Evolutionary conservation across 345 rosid genomes (phyloP).

Genomic region (Eucalyptus fibrosa): DNA sequence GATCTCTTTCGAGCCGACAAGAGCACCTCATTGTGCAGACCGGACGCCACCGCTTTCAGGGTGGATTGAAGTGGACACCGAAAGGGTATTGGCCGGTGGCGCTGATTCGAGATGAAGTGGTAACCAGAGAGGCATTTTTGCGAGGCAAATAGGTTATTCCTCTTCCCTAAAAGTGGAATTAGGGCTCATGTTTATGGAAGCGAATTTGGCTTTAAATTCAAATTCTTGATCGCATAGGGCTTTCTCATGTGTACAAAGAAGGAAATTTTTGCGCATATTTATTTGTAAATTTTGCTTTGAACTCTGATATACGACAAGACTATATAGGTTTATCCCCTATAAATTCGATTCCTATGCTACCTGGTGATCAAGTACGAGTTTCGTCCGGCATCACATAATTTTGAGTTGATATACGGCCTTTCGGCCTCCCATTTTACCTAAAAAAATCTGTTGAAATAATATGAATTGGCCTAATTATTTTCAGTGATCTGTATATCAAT

Average conservation of each 20-base stretch:
- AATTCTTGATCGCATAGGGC: not conserved
- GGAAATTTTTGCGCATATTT: not conserved
- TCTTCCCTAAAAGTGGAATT: not conserved
- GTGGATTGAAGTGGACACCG: not conserved
- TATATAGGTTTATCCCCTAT: not conserved
- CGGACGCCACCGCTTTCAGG: not conserved
- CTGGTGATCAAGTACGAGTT: not conserved
- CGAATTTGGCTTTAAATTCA: not conserved
- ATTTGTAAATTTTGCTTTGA: not conserved
- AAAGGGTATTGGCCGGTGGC: not conserved
- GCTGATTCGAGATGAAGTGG: not conserved
- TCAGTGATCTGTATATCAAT: not conserved
- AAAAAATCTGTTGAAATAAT: not conserved
- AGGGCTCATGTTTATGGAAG: not conserved
- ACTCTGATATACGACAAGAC: not conserved
- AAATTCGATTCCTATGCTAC: not conserved
- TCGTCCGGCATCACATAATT: not conserved
- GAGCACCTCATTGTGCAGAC: not conserved
- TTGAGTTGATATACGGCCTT: not conserved
- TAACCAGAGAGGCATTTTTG: not conserved
- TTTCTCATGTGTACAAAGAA: not conserved
- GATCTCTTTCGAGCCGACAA: not conserved
- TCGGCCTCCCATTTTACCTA: not conserved
- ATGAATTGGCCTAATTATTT: not conserved
- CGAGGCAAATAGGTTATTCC: not conserved